Evolutionary conservation across 176 grass and related monocot species (phyloP).

Genomic region (Ensete ventricosum): DNA sequence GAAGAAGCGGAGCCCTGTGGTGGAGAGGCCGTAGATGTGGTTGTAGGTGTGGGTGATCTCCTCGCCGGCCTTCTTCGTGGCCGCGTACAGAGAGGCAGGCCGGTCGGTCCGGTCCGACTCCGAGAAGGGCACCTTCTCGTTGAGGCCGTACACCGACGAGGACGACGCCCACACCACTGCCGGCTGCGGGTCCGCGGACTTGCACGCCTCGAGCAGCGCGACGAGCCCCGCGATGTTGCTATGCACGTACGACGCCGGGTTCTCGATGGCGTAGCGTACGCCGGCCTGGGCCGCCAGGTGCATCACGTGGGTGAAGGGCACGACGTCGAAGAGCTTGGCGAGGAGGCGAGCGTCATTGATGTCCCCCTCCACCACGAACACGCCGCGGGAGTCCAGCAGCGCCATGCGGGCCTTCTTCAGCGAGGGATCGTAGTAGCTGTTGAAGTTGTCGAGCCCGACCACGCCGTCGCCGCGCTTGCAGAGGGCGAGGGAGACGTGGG

Average conservation of each 20-base stretch:
- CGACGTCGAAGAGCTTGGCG: constrained; percentile 30
- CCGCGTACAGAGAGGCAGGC: constrained; percentile 32
- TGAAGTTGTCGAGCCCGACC: constrained; percentile 39
- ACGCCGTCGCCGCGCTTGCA: constrained; percentile 33
- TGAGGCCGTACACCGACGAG: constrained; percentile 39
- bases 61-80: constrained; percentile 45
- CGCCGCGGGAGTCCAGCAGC: constrained; percentile 23
- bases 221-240: constrained; percentile 39
- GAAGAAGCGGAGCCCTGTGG: constrained; percentile 38
- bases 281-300: constrained; percentile 40
- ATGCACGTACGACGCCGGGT: constrained; percentile 38
- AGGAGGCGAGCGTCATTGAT: constrained; percentile 35
- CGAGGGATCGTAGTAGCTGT: constrained; percentile 36
- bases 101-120: constrained; percentile 37
- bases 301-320: constrained; percentile 36
- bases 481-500: constrained; percentile 27
- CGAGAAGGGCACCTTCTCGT: constrained; percentile 33
- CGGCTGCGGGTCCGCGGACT: constrained; percentile 31
- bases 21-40: constrained; percentile 38
- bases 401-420: constrained; percentile 33
- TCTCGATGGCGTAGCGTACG: constrained; percentile 36
- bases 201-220: constrained; percentile 31
- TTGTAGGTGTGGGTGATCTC: constrained; percentile 43
- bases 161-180: constrained; percentile 45
- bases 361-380: constrained; percentile 40